These are phyloP conservation scores for Batkoa obscura DNA, from an alignment of 371 early-diverging fungal genomes.

Conservation along the genomic window DNA sequence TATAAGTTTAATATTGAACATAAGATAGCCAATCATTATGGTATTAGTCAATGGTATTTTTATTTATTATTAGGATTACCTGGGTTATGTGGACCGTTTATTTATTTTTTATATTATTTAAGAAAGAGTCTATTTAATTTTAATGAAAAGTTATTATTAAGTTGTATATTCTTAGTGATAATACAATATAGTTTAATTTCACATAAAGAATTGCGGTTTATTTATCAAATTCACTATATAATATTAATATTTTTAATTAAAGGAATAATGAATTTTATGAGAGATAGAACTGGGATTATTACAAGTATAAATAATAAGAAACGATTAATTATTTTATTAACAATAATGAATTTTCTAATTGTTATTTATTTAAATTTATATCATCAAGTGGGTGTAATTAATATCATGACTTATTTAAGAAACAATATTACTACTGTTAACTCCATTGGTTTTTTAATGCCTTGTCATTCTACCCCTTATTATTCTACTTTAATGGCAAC, in stretches of 20 bases:
- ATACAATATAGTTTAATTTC: slow-evolving; percentile 41
- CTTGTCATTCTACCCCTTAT: slow-evolving; percentile 91
- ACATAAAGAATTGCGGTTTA: slow-evolving; percentile 89
- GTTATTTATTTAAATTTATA: slow-evolving; percentile 44
- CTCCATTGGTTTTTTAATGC: slow-evolving; percentile 62
- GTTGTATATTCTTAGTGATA: not conserved
- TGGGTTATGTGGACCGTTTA: slow-evolving; percentile 38
- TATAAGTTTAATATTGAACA: slow-evolving; percentile 55
- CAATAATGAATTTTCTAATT: slow-evolving; percentile 40
- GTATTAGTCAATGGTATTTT: slow-evolving; percentile 76
- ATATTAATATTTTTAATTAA: slow-evolving; percentile 38
- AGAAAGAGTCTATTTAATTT: slow-evolving; percentile 7
- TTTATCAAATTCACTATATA: slow-evolving; percentile 67
- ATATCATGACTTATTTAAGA: slow-evolving; percentile 55
- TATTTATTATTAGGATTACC: slow-evolving; percentile 70
- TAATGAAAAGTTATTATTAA: not conserved
- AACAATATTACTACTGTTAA: slow-evolving; percentile 13
- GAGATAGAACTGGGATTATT: not conserved
- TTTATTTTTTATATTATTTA: slow-evolving; percentile 19
- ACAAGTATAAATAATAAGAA: no score
- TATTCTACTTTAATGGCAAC: slow-evolving; percentile 47
- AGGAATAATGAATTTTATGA: slow-evolving; percentile 16
- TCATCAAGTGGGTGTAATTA: slow-evolving; percentile 85
- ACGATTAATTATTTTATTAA: no score
- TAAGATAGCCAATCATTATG: slow-evolving; percentile 68